Base-by-base conservation (phyloP, 2,329 filamentous ascomycete species). In the Cryphonectria naterciae region DNA sequence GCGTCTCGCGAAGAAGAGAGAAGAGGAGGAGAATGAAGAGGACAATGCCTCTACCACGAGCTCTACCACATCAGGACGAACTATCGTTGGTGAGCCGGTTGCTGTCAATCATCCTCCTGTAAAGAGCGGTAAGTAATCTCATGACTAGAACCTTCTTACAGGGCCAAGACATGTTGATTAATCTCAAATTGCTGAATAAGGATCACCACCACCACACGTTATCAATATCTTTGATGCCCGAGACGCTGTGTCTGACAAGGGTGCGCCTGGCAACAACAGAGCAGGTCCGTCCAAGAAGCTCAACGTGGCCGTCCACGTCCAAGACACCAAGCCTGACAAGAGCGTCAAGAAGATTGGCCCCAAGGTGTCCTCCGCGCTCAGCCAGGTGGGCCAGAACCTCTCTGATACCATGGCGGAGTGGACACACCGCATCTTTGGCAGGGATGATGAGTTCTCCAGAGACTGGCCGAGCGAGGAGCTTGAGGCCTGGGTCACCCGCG, bases 391-490 rank as follows among this genome's bases (percentile, higher is more conserved):
- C 3, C 32, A 56, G 7, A 52, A 60, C 7, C 8, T 72, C 17
- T 54, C 68, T 2, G n/a, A 43, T 6, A 35, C 8, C 39, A 67
- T 67, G n/a, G 39, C 43, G 25, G 67, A 72, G 6, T 70, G 60
- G 68, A 67, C 65, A 8, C 64, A 70, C 25, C 41, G 60, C 25
- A 39, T 70, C 0, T 72, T 72, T 32, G 70, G 70, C 2, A 43
- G 22, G 22, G 68, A 69, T 3, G 68, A 70, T 41, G 43, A 65
- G 32, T 72, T 72, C 64, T 41, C 61, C 25, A 60, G 61, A 8
- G 70, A 72, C 63, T 69, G 70, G 63, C 67, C 66, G 46, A 71
- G 67, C 67, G 25, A 71, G 37, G 63, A 65, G 35, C 68, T 71
- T 46, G 68, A 69, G 54, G 70, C 70, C 43, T 68, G 65, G 67